phyloP scores from a whole-genome alignment of 2,329 filamentous ascomycete species.

The Fusarium burgessii region DNA sequence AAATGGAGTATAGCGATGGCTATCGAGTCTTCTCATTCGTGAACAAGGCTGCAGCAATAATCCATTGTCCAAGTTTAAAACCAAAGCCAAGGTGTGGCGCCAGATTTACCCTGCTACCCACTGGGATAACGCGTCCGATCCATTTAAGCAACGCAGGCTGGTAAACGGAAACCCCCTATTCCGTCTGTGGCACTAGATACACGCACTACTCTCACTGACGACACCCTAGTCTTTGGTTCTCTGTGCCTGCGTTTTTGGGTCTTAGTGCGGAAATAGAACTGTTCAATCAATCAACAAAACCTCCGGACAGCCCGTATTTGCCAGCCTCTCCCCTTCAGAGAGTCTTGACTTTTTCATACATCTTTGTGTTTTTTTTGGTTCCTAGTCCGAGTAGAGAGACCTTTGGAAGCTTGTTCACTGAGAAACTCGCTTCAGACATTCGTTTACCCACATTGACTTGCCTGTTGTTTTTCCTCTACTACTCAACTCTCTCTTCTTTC shows the following conservation, averaged over 20 bases:
- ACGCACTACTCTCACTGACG: slow-evolving; percentile 10
- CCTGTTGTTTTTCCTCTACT: slow-evolving; percentile 6
- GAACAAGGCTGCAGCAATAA: neutral
- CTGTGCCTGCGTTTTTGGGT: slow-evolving; percentile 12
- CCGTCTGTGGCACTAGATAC: neutral
- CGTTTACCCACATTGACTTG: slow-evolving; percentile 22
- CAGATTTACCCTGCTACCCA: slow-evolving; percentile 19
- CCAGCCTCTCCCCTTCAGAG: slow-evolving; percentile 24
- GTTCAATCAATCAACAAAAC: slow-evolving; percentile 35
- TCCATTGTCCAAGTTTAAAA: slow-evolving; percentile 6
- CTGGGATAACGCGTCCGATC: slow-evolving; percentile 21
- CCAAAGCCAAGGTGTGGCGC: slow-evolving; percentile 27
- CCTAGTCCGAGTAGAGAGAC: slow-evolving; percentile 8
- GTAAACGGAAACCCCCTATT: slow-evolving; percentile 1
- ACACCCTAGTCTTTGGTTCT: slow-evolving; percentile 6
- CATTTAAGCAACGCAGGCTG: slow-evolving; percentile 8
- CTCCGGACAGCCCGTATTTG: slow-evolving; percentile 29
- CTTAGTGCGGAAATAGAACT: slow-evolving; percentile 28
- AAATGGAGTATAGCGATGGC: slow-evolving; percentile 15
- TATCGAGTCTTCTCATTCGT: slow-evolving; percentile 2
- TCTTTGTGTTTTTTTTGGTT: slow-evolving; percentile 24
- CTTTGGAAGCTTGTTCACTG: slow-evolving; percentile 27
- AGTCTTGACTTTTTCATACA: slow-evolving; percentile 24
- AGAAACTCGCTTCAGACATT: slow-evolving; percentile 33
- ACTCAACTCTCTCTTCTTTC: slow-evolving; percentile 8